phyloP scores from a whole-genome alignment of 257 asterid genomes.

The Gentiana dahurica region DNA sequence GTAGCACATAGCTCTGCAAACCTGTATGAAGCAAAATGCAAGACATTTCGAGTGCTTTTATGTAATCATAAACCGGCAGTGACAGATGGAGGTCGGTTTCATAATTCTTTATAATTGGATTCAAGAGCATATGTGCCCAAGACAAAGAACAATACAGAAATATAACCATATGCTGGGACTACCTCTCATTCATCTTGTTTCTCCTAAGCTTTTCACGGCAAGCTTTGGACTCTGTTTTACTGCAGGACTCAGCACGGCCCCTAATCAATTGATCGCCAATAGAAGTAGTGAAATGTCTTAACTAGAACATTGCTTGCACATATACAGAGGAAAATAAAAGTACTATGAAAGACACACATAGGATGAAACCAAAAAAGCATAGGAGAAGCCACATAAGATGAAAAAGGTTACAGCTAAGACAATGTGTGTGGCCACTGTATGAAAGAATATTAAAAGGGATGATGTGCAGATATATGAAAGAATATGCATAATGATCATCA shows the following conservation, averaged over 20 bases:
- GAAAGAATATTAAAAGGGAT: too few species aligned
- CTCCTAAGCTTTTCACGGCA: constrained; percentile 86
- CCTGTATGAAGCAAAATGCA: constrained; percentile 24
- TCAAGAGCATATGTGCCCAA: not conserved
- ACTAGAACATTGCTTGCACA: too few species aligned
- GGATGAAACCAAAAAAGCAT: not conserved
- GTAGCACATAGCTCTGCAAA: constrained; percentile 50
- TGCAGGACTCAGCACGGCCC: constrained; percentile 48
- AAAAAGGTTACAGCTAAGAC: not conserved
- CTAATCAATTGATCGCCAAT: constrained; percentile 18
- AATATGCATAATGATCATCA: too few species aligned
- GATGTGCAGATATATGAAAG: too few species aligned
- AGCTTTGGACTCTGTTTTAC: constrained; percentile 60
- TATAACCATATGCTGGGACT: not conserved
- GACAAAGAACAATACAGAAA: not conserved
- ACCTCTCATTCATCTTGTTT: constrained; percentile 77
- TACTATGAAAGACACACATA: too few species aligned
- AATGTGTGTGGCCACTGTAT: too few species aligned
- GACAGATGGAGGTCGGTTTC: too few species aligned
- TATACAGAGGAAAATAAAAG: too few species aligned
- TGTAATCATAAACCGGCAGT: too few species aligned
- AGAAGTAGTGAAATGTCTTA: not conserved
- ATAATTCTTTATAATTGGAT: too few species aligned
- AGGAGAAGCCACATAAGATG: not conserved
- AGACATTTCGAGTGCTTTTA: too few species aligned